Percentiles rank a stretch among this genome's conserved stretches.
Conservation (phyloP, 768 basidiomycete species). For the Mycena sanguinolenta region DNA sequence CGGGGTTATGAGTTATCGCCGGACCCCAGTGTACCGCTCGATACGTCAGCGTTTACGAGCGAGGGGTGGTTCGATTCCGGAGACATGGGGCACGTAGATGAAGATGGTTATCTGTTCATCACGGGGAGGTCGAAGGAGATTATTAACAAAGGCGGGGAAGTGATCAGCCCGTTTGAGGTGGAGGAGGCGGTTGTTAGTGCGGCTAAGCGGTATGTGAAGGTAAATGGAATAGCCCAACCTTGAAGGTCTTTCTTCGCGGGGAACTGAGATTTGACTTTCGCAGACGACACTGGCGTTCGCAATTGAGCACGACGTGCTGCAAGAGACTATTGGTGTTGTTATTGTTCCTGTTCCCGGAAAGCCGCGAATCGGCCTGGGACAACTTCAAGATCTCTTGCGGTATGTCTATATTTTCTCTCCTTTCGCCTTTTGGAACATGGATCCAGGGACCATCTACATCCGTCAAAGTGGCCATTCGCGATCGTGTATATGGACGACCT, state of each 20-base stretch:
- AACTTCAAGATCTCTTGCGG: constrained; percentile 57
- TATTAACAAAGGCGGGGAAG: constrained; percentile 71
- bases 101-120: constrained; percentile 63
- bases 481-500: constrained; percentile 63
- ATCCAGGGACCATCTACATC: constrained; percentile 57
- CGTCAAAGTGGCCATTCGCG: constrained; percentile 63
- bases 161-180: constrained; percentile 71
- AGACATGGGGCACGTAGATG: constrained; percentile 62
- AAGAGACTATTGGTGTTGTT: constrained; percentile 61
- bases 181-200: constrained; percentile 65
- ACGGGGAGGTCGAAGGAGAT: constrained; percentile 75
- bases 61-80: constrained; percentile 69
- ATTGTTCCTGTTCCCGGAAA: constrained; percentile 51
- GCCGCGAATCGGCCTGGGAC: constrained; percentile 54
- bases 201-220: constrained; percentile 57
- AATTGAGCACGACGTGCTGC: constrained; percentile 61
- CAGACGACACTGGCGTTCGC: constrained; percentile 58
- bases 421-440: neutral
- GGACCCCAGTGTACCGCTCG: constrained; percentile 57
- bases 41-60: constrained; percentile 61
- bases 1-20: constrained; percentile 58
- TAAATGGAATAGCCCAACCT: constrained; percentile 16
- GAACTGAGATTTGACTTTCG: neutral
- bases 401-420: constrained; percentile 26
- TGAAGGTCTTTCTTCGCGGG: too few species aligned